Conservation (phyloP, 257 asterid species). For the Solanum phureja region DNA sequence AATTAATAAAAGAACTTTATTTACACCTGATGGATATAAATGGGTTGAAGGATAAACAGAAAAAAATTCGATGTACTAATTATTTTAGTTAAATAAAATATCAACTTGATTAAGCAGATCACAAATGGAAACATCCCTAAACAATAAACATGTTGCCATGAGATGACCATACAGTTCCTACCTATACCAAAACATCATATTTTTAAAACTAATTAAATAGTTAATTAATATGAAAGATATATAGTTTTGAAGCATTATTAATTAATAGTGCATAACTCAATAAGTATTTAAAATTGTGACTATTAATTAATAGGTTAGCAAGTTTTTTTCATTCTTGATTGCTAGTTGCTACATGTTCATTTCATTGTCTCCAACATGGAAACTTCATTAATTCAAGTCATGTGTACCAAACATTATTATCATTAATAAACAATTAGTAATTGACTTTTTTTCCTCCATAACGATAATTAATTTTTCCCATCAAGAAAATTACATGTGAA, state of each 20-base stretch:
- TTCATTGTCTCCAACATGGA: not conserved
- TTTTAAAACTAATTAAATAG: not conserved
- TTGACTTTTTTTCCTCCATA: not conserved
- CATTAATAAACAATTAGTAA: not conserved
- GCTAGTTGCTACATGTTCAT: not conserved
- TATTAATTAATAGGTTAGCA: too few relatives aligned
- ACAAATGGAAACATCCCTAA: not conserved
- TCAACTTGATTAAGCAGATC: not conserved
- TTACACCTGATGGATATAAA: not conserved
- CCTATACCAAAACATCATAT: not conserved
- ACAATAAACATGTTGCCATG: not conserved
- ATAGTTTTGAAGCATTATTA: not conserved
- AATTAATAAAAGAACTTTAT: not conserved
- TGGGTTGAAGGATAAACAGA: not conserved
- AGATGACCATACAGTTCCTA: not conserved
- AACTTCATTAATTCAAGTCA: not conserved
- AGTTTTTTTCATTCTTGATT: not conserved
- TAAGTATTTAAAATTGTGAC: not conserved
- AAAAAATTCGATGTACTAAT: not conserved
- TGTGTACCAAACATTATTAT: not conserved
- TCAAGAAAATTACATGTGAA: not conserved
- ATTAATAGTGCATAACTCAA: not conserved
- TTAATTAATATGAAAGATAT: not conserved
- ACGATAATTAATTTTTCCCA: not conserved
- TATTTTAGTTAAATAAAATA: not conserved